These are phyloP conservation scores for Eremothecium sinecaudum DNA, from an alignment of 1,139 yeast species.

Conservation along the genomic window DNA sequence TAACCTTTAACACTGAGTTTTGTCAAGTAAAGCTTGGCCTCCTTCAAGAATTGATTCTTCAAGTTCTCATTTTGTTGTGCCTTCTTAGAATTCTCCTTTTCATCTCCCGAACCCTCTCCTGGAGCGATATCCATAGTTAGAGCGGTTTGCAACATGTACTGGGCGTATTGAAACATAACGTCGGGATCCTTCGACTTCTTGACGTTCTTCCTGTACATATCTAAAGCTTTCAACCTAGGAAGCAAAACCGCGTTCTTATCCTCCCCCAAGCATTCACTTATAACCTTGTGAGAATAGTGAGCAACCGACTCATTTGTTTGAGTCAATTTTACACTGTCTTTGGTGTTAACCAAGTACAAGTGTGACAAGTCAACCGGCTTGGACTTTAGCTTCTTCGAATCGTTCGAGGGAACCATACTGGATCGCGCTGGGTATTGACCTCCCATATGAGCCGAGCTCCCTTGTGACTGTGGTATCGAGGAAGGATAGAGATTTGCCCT, in stretches of 20 bases:
- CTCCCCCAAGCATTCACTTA: constrained; percentile 45
- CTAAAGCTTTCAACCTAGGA: constrained; percentile 80
- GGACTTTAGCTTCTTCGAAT: constrained; percentile 16
- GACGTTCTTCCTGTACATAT: constrained; percentile 77
- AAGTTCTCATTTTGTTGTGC: constrained; percentile 15
- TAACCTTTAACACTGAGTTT: constrained; percentile 73
- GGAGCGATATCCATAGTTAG: constrained; percentile 35
- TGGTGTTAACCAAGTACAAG: constrained; percentile 31
- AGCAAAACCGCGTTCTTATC: constrained; percentile 39
- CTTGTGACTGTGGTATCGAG: constrained; percentile 1
- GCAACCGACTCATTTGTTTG: constrained; percentile 34
- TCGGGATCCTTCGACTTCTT: constrained; percentile 78
- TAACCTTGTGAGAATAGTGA: constrained; percentile 32
- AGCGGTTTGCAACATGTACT: constrained; percentile 82
- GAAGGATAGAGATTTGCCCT: not conserved
- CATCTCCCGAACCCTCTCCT: constrained; percentile 7
- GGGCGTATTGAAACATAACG: constrained; percentile 82
- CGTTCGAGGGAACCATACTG: constrained; percentile 1
- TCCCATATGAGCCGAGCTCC: constrained; percentile 1
- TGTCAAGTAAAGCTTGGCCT: constrained; percentile 62
- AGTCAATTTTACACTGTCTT: constrained; percentile 31
- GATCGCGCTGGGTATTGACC: constrained; percentile 1
- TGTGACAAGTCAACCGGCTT: constrained; percentile 35
- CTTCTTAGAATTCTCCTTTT: constrained; percentile 11
- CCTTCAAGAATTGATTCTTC: constrained; percentile 51